phyloP scores from a whole-genome alignment of 2,329 filamentous ascomycete species.

The Colletotrichum sp. region DNA sequence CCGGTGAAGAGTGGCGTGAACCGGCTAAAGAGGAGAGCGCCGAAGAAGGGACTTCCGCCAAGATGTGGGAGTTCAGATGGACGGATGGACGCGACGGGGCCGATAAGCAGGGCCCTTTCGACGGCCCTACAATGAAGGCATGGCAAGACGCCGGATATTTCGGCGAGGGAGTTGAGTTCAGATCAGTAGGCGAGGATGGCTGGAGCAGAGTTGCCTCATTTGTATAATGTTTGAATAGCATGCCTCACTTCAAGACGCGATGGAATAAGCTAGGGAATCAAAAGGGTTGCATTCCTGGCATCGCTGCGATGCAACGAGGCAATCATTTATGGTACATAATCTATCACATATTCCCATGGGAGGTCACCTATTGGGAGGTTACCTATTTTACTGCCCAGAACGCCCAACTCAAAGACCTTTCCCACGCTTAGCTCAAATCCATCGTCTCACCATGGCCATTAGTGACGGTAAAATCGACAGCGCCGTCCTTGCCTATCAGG shows the following conservation, averaged over 20 bases:
- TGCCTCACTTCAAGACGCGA: neutral
- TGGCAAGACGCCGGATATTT: conserved; percentile 96
- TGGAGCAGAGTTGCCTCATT: conserved; percentile 61
- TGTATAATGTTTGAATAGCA: conserved; percentile 26
- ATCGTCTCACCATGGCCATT: conserved; percentile 60
- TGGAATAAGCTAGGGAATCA: neutral
- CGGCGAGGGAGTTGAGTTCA: conserved; percentile 84
- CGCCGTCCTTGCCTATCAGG: conserved; percentile 86
- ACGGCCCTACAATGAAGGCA: conserved; percentile 82
- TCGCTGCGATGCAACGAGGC: conserved; percentile 10
- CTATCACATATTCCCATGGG: conserved; percentile 19
- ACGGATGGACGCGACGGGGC: conserved; percentile 83
- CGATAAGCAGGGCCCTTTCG: conserved; percentile 84
- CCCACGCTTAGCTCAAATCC: conserved; percentile 45
- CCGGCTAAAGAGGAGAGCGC: conserved; percentile 36
- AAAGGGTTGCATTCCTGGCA: conserved; percentile 16
- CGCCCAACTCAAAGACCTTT: conserved; percentile 15
- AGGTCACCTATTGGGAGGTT: neutral
- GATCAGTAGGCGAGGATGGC: conserved; percentile 58
- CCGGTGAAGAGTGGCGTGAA: conserved; percentile 82
- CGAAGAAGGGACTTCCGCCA: conserved; percentile 28
- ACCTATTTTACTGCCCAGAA: conserved; percentile 17
- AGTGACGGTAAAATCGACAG: conserved; percentile 70
- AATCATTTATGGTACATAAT: conserved; percentile 23
- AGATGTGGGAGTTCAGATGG: conserved; percentile 92